Evolutionary conservation across 2,329 filamentous ascomycete species (phyloP).

Genomic region (Lasiodiplodia gonubiensis): DNA sequence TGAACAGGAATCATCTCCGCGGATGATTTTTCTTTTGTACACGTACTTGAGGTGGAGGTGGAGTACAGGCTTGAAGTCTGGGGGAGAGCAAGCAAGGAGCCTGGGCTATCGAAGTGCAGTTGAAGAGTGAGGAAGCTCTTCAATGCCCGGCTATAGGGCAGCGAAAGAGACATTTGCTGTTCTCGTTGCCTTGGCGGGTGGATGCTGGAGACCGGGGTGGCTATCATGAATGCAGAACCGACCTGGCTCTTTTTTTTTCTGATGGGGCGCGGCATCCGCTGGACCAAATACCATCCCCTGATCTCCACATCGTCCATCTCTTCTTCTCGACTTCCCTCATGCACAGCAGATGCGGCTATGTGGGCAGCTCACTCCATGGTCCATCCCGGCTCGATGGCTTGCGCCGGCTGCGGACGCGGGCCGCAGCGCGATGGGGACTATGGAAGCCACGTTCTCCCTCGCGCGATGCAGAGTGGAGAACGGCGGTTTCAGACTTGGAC

Average conservation of each 20-base stretch:
- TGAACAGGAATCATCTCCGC: background rate
- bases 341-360: background rate
- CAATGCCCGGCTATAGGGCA: constrained; percentile 4
- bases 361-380: constrained; percentile 7
- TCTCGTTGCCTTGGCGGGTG: background rate
- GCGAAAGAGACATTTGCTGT: background rate
- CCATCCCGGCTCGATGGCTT: constrained; percentile 22
- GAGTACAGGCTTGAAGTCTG: constrained; percentile 4
- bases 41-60: constrained; percentile 9
- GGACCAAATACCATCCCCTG: background rate
- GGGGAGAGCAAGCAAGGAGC: background rate
- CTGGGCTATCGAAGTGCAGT: background rate
- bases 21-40: background rate
- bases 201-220: background rate
- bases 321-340: constrained; percentile 8
- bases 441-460: constrained; percentile 5
- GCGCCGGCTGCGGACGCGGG: constrained; percentile 24
- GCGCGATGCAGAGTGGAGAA: constrained; percentile 8
- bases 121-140: background rate
- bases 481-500: constrained; percentile 12
- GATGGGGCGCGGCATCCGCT: background rate
- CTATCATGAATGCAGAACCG: constrained; percentile 1
- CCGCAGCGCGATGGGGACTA: constrained; percentile 24
- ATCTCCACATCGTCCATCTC: constrained; percentile 2
- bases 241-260: background rate